These are phyloP conservation scores for Symbiodinium natans DNA, from an alignment of 73 alveolate genomes.

Conservation along the genomic window DNA sequence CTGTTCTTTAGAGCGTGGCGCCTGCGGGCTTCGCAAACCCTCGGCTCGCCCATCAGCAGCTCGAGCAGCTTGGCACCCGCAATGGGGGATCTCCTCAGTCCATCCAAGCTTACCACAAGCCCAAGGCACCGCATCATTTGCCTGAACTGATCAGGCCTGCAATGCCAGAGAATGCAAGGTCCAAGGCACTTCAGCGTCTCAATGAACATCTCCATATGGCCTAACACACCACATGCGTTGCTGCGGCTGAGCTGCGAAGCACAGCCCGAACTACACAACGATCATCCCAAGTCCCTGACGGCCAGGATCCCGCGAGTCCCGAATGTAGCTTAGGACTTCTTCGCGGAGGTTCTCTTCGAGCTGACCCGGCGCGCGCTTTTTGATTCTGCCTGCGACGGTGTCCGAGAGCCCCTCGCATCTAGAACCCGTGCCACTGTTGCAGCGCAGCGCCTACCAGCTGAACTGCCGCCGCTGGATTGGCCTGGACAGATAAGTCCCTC, in stretches of 20 bases:
- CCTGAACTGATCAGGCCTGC: too few species aligned
- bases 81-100: slow-evolving; percentile 63
- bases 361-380: slow-evolving; percentile 78
- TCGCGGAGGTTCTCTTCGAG: slow-evolving; percentile 65
- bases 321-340: slow-evolving; percentile 10
- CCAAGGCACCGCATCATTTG: not conserved
- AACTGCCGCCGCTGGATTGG: slow-evolving; percentile 69
- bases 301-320: not conserved
- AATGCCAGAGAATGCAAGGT: too few species aligned
- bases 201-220: slow-evolving; percentile 51
- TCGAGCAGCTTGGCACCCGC: slow-evolving; percentile 82
- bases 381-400: slow-evolving; percentile 58
- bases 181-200: slow-evolving; percentile 43
- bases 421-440: too few species aligned
- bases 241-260: too few species aligned
- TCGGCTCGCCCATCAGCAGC: slow-evolving; percentile 76
- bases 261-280: not conserved
- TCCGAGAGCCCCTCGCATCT: too few species aligned
- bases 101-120: not conserved
- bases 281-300: not conserved
- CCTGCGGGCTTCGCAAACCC: slow-evolving; percentile 66
- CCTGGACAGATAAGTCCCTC: not conserved
- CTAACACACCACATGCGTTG: too few species aligned
- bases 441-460: slow-evolving; percentile 73
- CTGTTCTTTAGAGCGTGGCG: too few species aligned